These are phyloP conservation scores for Datisca glomerata DNA, from an alignment of 306 rosid genomes.

Conservation along the genomic window DNA sequence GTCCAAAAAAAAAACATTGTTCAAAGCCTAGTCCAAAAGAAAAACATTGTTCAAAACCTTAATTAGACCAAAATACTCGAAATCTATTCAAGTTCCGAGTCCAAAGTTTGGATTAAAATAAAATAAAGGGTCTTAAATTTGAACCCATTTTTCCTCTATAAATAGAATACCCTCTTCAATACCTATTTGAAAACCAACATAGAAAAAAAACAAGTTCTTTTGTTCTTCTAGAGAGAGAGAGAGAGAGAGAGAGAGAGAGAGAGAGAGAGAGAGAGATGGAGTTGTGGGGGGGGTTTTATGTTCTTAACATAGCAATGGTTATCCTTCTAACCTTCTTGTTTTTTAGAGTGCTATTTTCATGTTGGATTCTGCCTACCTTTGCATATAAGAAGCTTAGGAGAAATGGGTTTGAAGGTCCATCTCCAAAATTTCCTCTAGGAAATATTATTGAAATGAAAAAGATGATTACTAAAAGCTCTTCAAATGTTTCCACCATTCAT, in stretches of 20 bases:
- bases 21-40: too few species aligned
- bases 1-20: too few species aligned
- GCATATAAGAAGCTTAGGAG: slow-evolving; percentile 31
- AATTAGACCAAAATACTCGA: too few species aligned
- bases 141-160: too few species aligned
- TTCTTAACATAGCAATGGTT: background rate
- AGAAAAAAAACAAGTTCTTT: background rate
- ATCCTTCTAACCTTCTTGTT: background rate
- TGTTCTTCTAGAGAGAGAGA: background rate
- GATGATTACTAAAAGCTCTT: slow-evolving; percentile 10
- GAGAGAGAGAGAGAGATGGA: slow-evolving; percentile 1
- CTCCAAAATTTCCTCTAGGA: slow-evolving; percentile 69
- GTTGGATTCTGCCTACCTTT: slow-evolving; percentile 28
- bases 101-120: too few species aligned
- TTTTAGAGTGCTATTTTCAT: background rate
- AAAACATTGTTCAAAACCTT: too few species aligned
- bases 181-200: background rate
- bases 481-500: slow-evolving; percentile 16
- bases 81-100: too few species aligned
- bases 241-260: slow-evolving; percentile 1
- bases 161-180: too few species aligned
- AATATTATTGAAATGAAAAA: slow-evolving; percentile 53
- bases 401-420: slow-evolving; percentile 66
- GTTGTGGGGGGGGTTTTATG: background rate
- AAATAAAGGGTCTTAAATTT: too few species aligned